Base-by-base conservation (phyloP, 768 basidiomycete species). In the Dacryopinax primogenitus region DNA sequence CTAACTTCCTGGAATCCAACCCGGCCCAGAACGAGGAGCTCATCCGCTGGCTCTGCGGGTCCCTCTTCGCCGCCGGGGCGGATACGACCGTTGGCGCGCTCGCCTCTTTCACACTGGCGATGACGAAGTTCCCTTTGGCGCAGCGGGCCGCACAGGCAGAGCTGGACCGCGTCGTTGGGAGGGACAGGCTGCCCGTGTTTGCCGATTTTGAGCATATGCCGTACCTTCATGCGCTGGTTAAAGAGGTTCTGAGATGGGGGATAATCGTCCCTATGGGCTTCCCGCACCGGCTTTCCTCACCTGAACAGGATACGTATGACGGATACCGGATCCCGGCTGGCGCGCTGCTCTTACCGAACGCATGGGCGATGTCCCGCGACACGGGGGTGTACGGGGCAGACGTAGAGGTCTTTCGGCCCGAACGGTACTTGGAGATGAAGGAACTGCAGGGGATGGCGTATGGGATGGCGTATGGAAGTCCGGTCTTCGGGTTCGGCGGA, bases 71-170 rank as follows among this genome's bases (percentile, higher is more conserved):
- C 33, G 66, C 66, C 32, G 66, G 66, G 21, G 41, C 63, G 9
- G 66, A 66, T 30, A 66, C 66, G 70, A 77, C 75, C 0, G 71
- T 75, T 15, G 67, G 73, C 18, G 68, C 70, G 0, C 67, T 77
- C 15, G 66, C 67, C 12, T 72, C 85, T 44, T 86, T 89, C 73
- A 71, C 90, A 26, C 79, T 88, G 62, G 84, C 84, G 3, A 85
- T 89, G 83, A 76, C 86, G 63, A 73, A 77, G 6, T 72, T 87
- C 69, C 86, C 87, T 0, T 80, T 81, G 21, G 80, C 78, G 0
- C 79, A 83, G 51, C 77, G 68, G 33, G 82, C 80, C 64, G 87
- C 84, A 0, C 86, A 87, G 69, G 75, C 77, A 21, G 87, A 90
- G 68, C 79, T 90, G 18, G 88, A 90, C 70, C 64, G 69, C 1